These are phyloP conservation scores for Ustilago trichophora DNA, from an alignment of 1,284 basidiomycete genomes.

Conservation along the genomic window DNA sequence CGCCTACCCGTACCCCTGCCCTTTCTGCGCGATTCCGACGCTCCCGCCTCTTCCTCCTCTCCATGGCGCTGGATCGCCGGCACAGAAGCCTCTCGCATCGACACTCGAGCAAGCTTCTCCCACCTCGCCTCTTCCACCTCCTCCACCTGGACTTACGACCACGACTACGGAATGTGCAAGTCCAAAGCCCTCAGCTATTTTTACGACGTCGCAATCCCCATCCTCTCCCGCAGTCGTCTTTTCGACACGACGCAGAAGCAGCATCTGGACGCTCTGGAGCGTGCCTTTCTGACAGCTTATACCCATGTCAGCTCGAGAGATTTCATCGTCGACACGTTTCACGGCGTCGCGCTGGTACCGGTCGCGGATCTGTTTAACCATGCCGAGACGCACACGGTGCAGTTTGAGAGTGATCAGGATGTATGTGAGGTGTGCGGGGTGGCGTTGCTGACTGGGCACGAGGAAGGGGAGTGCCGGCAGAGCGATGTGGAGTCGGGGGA, in stretches of 20 bases:
- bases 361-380: conserved; percentile 63
- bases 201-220: conserved; percentile 10
- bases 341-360: conserved; percentile 56
- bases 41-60: too few relatives aligned
- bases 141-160: conserved; percentile 11
- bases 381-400: conserved; percentile 43
- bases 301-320: conserved; percentile 56
- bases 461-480: conserved; percentile 16
- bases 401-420: conserved; percentile 60
- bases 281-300: conserved; percentile 38
- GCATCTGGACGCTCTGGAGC: conserved; percentile 23
- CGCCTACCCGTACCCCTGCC: conserved; percentile 35
- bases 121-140: conserved; percentile 1
- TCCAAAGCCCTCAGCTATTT: conserved; percentile 35
- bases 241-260: conserved; percentile 3
- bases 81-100: conserved; percentile 37
- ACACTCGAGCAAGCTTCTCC: conserved; percentile 7
- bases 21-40: conserved; percentile 1
- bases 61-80: conserved; percentile 20
- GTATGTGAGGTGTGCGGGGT: conserved; percentile 58
- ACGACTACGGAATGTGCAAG: conserved; percentile 39
- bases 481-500: neutral
- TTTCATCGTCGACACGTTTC: conserved; percentile 58
- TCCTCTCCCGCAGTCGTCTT: conserved; percentile 14
- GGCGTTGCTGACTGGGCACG: conserved; percentile 28